These are phyloP conservation scores for Suillus lakei DNA, from an alignment of 768 basidiomycete species.

Conservation along the genomic window DNA sequence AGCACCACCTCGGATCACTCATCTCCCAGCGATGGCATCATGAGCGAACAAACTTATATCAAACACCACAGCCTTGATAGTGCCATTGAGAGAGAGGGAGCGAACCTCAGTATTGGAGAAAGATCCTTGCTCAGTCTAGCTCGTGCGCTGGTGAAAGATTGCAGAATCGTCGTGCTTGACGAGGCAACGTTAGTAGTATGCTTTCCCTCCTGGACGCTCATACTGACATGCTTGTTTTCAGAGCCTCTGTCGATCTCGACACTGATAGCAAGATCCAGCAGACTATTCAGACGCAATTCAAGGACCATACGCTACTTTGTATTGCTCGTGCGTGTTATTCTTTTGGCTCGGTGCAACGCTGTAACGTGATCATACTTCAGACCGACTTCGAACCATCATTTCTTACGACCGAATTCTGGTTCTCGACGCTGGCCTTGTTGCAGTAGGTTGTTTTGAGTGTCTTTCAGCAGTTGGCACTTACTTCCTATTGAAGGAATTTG, in stretches of 20 bases:
- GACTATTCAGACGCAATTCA: slow-evolving; percentile 46
- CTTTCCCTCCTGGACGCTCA: slow-evolving; percentile 28
- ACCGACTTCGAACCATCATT: slow-evolving; percentile 57
- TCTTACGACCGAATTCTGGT: slow-evolving; percentile 75
- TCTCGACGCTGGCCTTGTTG: slow-evolving; percentile 63
- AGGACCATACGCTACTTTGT: slow-evolving; percentile 54
- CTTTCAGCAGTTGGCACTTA: neutral
- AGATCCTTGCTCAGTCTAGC: no score
- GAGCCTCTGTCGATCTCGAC: slow-evolving; percentile 43
- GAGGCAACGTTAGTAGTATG: slow-evolving; percentile 41
- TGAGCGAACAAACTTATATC: slow-evolving; percentile 19
- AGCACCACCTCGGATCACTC: slow-evolving; percentile 18
- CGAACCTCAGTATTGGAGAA: no score
- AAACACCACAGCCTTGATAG: slow-evolving; percentile 55
- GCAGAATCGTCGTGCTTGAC: no score
- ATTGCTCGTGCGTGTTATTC: slow-evolving; percentile 42
- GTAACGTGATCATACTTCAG: neutral
- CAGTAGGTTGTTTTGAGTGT: slow-evolving; percentile 36
- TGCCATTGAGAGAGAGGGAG: slow-evolving; percentile 53
- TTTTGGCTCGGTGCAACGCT: neutral
- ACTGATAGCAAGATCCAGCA: slow-evolving; percentile 61
- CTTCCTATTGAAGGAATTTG: slow-evolving; percentile 58
- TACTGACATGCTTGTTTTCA: slow-evolving; percentile 20
- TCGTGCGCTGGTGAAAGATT: no score
- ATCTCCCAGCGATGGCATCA: slow-evolving; percentile 23